Evolutionary conservation across 805 yeast genomes (phyloP).

Genomic region (Lachancea cidri): DNA sequence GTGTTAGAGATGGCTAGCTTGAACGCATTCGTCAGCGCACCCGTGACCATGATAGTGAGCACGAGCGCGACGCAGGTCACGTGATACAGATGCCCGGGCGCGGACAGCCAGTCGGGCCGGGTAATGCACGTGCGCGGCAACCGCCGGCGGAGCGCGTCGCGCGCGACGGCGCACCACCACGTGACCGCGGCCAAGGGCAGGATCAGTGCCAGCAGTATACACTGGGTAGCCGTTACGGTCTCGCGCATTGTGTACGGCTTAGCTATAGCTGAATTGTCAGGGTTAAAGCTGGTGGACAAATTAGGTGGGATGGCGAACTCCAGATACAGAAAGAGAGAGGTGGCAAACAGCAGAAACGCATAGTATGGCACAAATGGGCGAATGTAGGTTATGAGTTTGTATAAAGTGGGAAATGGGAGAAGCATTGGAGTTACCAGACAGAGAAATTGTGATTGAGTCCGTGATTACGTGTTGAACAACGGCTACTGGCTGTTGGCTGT

Average conservation of each 20-base stretch:
- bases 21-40: constrained; percentile 23
- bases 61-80: constrained; percentile 18
- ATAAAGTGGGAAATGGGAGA: no score
- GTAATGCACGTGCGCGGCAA: constrained; percentile 4
- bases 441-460: no score
- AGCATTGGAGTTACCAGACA: no score
- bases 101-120: constrained; percentile 18
- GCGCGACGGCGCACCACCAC: constrained; percentile 8
- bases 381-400: no score
- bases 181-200: constrained; percentile 9
- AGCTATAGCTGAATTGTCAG: constrained; percentile 14
- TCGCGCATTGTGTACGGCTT: constrained; percentile 19
- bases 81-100: constrained; percentile 22
- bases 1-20: constrained; percentile 24
- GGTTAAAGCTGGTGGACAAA: constrained; percentile 5
- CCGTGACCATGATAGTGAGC: constrained; percentile 20
- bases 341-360: background rate
- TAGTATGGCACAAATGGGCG: no score
- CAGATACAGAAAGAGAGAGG: background rate
- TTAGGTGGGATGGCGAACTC: background rate
- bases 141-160: constrained; percentile 4
- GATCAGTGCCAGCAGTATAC: constrained; percentile 17
- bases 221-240: constrained; percentile 18
- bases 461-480: no score
- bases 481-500: no score